Evolutionary conservation across 352 stramenopile species (phyloP).

Genomic region (Globisporangium mamillatum): DNA sequence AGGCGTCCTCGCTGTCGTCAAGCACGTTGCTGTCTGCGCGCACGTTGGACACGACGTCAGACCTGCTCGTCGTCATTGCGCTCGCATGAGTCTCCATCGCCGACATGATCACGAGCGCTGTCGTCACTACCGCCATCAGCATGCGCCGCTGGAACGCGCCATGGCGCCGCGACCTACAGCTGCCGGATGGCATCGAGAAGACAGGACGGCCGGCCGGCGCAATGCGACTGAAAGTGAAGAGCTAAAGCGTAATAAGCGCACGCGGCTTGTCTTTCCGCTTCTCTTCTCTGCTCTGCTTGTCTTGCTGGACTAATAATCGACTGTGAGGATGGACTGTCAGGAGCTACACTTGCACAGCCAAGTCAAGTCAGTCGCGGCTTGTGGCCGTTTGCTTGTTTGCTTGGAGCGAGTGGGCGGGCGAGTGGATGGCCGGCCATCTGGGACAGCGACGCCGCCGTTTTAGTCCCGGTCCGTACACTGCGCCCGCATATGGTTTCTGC

Average conservation of each 20-base stretch:
- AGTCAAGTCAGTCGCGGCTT: background rate
- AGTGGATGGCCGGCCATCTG: background rate
- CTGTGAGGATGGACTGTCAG: background rate
- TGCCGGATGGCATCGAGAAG: conserved; percentile 9
- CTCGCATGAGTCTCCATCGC: background rate
- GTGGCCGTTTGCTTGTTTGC: background rate
- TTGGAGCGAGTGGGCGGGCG: background rate
- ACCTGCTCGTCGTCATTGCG: conserved; percentile 2
- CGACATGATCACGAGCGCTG: background rate
- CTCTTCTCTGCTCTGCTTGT: background rate
- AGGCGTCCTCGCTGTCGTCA: conserved; percentile 2
- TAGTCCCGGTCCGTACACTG: background rate
- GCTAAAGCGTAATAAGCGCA: background rate
- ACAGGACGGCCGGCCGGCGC: background rate
- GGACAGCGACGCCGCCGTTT: background rate
- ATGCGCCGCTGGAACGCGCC: background rate
- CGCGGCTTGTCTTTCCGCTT: background rate
- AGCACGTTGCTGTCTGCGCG: conserved; percentile 6
- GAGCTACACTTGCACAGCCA: background rate
- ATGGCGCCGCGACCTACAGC: background rate
- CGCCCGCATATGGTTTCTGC: background rate
- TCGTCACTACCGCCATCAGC: background rate
- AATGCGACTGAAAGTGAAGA: background rate
- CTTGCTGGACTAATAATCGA: background rate
- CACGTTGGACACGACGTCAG: conserved; percentile 10